A percentile compares a stretch with the other conserved stretches of the same genome.
Conservation (phyloP, 805 yeast species). For the Priceomyces haplophilus region DNA sequence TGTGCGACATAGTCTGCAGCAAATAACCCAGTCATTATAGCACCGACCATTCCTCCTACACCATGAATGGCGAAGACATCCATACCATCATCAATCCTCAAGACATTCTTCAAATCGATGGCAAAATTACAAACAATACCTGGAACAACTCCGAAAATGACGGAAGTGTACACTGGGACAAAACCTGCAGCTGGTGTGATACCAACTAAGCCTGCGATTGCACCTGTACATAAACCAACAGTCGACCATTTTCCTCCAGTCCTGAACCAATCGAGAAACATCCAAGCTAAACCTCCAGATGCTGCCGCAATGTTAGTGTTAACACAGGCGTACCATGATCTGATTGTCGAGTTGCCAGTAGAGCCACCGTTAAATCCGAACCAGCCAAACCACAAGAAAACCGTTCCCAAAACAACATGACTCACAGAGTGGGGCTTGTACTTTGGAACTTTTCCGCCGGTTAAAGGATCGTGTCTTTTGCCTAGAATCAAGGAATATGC, state of each 20-base stretch:
- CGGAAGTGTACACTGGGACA: conserved; percentile 88
- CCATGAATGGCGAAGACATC: conserved; percentile 94
- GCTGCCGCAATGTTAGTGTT: conserved; percentile 95
- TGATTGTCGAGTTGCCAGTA: conserved; percentile 86
- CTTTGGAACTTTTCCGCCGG: conserved; percentile 70
- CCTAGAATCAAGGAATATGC: conserved; percentile 92
- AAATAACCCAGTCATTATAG: conserved; percentile 83
- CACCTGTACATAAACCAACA: conserved; percentile 91
- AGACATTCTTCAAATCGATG: conserved; percentile 68
- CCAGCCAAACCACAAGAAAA: conserved; percentile 98
- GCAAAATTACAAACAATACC: conserved; percentile 81
- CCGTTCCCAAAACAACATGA: conserved; percentile 86
- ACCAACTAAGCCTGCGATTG: conserved; percentile 90
- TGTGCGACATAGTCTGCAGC: conserved; percentile 77
- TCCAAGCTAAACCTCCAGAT: conserved; percentile 90
- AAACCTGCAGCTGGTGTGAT: conserved; percentile 97
- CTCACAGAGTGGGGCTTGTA: conserved; percentile 94
- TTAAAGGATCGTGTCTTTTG: conserved; percentile 80
- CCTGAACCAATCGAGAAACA: conserved; percentile 84
- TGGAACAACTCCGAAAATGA: conserved; percentile 77
- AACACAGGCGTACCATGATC: conserved; percentile 92
- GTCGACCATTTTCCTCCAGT: conserved; percentile 89
- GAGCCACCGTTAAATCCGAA: conserved; percentile 99
- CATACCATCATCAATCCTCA: conserved; percentile 89
- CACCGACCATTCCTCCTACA: conserved; percentile 86